Evolutionary conservation across 495 filamentous ascomycete species (phyloP).

Genomic region (Tuber aestivum): DNA sequence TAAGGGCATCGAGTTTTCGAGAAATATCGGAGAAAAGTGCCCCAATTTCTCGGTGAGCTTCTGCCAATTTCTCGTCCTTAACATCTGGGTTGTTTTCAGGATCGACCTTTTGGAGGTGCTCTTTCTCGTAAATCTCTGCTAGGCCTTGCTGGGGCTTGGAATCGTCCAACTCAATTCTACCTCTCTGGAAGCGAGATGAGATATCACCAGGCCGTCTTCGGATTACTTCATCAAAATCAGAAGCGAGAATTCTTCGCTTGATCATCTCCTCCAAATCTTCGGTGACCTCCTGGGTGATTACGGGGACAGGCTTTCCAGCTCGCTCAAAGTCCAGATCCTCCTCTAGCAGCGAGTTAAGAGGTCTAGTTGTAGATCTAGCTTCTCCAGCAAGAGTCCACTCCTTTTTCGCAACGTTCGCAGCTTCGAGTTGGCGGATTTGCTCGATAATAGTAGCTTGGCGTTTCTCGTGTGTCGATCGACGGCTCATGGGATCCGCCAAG

Average conservation of each 20-base stretch:
- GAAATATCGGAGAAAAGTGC: conserved; percentile 75
- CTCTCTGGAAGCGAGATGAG: conserved; percentile 54
- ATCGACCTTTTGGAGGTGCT: conserved; percentile 72
- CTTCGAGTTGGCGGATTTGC: conserved; percentile 85
- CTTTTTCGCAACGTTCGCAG: conserved; percentile 81
- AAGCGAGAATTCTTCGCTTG: conserved; percentile 83
- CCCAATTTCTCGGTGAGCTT: conserved; percentile 80
- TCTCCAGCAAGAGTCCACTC: conserved; percentile 89
- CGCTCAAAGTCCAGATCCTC: conserved; percentile 95
- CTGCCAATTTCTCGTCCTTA: conserved; percentile 70
- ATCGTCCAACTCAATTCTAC: conserved; percentile 74
- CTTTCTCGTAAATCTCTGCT: conserved; percentile 89
- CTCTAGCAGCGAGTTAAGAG: conserved; percentile 85
- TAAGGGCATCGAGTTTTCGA: conserved; percentile 76
- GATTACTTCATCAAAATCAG: conserved; percentile 88
- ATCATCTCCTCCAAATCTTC: conserved; percentile 91
- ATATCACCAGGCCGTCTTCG: conserved; percentile 69
- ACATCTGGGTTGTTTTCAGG: conserved; percentile 72
- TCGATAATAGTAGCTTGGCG: conserved; percentile 75
- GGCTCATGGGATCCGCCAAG: conserved; percentile 52
- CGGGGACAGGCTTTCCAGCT: conserved; percentile 88
- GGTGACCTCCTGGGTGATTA: conserved; percentile 87
- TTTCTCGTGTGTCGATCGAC: conserved; percentile 75
- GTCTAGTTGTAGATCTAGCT: conserved; percentile 72
- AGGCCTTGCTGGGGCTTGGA: conserved; percentile 78